phyloP scores from a whole-genome alignment of 202 grass and related monocot species.

The Brachypodium distachyon region DNA sequence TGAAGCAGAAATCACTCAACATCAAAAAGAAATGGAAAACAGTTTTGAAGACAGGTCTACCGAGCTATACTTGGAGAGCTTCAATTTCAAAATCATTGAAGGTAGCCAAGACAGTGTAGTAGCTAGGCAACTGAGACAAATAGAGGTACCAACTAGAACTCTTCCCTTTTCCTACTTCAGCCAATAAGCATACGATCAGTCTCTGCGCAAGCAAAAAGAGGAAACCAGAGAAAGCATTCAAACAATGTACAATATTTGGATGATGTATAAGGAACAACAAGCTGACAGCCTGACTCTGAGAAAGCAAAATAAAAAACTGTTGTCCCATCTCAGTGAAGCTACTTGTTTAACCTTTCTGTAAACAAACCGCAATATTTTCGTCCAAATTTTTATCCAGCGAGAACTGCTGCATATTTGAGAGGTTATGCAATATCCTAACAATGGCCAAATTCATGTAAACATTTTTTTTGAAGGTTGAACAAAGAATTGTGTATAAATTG shows the following conservation, averaged over 20 bases:
- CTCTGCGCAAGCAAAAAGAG: conserved; percentile 37
- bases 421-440: neutral
- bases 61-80: conserved; percentile 71
- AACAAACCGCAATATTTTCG: neutral
- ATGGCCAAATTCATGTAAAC: neutral
- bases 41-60: conserved; percentile 18
- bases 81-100: conserved; percentile 68
- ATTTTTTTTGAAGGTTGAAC: neutral
- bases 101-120: conserved; percentile 65
- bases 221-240: neutral
- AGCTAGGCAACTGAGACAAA: conserved; percentile 63
- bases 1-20: neutral
- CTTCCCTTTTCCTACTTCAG: conserved; percentile 71
- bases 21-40: neutral
- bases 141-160: conserved; percentile 73
- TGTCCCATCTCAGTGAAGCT: neutral
- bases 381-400: neutral
- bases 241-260: neutral
- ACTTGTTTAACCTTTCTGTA: neutral
- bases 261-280: neutral
- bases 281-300: neutral
- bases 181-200: conserved; percentile 65
- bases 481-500: neutral
- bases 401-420: neutral
- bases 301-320: neutral